These are phyloP conservation scores for Pseudoneurospora amorphoporcata DNA, from an alignment of 495 filamentous ascomycete genomes.

Conservation along the genomic window DNA sequence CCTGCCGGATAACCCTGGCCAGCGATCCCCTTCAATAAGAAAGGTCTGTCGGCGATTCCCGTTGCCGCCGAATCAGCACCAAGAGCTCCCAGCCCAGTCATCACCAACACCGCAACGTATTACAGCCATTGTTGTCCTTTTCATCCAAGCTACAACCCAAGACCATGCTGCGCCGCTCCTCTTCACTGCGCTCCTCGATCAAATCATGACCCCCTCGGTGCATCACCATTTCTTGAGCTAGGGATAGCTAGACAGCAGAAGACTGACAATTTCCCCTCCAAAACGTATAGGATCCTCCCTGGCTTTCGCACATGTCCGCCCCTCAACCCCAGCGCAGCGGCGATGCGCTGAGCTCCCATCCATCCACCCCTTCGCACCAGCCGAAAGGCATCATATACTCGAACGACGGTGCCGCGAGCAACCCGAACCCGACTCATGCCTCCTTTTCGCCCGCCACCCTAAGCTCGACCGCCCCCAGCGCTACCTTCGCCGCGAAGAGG, in stretches of 20 bases:
- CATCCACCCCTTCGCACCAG: conserved; percentile 16
- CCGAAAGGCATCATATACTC: conserved; percentile 12
- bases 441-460: conserved; percentile 74
- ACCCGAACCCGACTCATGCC: conserved; percentile 24
- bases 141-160: neutral
- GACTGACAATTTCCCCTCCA: conserved; percentile 11
- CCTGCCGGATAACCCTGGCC: neutral
- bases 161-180: conserved; percentile 2
- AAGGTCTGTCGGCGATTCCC: neutral
- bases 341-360: conserved; percentile 20
- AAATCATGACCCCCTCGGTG: conserved; percentile 1
- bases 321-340: conserved; percentile 25
- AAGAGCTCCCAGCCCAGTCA: neutral
- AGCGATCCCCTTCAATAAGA: neutral
- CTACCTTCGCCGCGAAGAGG: conserved; percentile 59
- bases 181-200: neutral
- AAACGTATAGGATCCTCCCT: conserved; percentile 32
- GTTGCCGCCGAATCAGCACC: neutral
- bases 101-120: neutral
- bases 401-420: conserved; percentile 18
- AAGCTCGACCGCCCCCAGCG: conserved; percentile 38
- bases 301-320: conserved; percentile 41
- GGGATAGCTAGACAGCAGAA: conserved; percentile 6
- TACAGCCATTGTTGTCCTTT: neutral
- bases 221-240: conserved; percentile 1